Base-by-base conservation (phyloP, 495 filamentous ascomycete species). In the Xylaria grammica region DNA sequence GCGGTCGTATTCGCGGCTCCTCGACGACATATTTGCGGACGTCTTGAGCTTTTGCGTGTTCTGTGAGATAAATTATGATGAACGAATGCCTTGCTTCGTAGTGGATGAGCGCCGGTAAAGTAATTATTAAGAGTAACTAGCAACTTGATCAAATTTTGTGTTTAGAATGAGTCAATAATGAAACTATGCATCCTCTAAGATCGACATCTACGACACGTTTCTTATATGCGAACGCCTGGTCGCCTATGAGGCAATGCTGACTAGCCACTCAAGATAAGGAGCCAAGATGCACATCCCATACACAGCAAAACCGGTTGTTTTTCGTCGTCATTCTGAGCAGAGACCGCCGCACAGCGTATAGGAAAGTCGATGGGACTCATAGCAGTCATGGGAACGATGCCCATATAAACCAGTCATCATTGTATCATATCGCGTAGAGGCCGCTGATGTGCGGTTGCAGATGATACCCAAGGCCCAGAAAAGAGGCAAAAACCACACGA, bases 1-100 rank as follows among this genome's bases (percentile, higher is more conserved):
- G 38, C 38, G 56, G 48, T 65, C 45, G 55, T 61, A 54, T 9
- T 26, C 42, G 50, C 57, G 64, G 9, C 58, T 22, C 15, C 60
- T 58, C 9, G 65, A 54, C 4, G 60, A 45, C 60, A 62, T 17
- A 17, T 51, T 20, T 26, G 10, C 17, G 34, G 5, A 13, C n/a
- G 42, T 45, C 17, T 45, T 45, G n/a, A 17, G n/a, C 17, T 13
- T 45, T 45, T 19, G 8, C 17, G 17, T 19, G n/a, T n/a, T n/a
- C n/a, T n/a, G n/a, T n/a, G n/a, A n/a, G n/a, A n/a, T n/a, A n/a
- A n/a, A n/a, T n/a, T n/a, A n/a, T n/a, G n/a, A n/a, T n/a, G n/a
- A n/a, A n/a, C n/a, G n/a, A n/a, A n/a, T n/a, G n/a, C n/a, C n/a
- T n/a, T n/a, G n/a, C n/a, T n/a, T n/a, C n/a, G n/a, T n/a, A n/a